Conservation (phyloP, 2,329 filamentous ascomycete genomes). For the Fusarium sp. region DNA sequence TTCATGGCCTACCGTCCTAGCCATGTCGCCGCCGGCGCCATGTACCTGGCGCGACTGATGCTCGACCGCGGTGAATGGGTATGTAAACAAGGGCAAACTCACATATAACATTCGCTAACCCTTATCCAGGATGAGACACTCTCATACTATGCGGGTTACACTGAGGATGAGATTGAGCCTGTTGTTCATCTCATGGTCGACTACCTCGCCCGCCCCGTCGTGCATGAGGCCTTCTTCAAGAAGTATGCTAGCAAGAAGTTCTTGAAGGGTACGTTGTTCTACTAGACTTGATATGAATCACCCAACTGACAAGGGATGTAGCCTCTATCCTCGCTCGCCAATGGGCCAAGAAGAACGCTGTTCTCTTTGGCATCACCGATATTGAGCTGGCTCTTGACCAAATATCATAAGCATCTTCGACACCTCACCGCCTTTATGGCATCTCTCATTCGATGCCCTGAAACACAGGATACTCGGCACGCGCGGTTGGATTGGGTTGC, state of each 20-base stretch:
- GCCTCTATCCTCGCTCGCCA: constrained; percentile 90
- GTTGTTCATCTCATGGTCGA: constrained; percentile 96
- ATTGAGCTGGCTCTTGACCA: constrained; percentile 61
- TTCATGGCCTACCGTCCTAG: constrained; percentile 92
- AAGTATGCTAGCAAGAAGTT: constrained; percentile 99
- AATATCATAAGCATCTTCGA: constrained; percentile 45
- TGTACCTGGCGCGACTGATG: constrained; percentile 93
- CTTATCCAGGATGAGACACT: constrained; percentile 77
- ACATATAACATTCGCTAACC: constrained; percentile 43
- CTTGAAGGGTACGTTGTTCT: constrained; percentile 80
- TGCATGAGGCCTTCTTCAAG: constrained; percentile 98
- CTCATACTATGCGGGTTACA: constrained; percentile 91
- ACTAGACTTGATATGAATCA: not conserved
- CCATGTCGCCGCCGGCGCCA: constrained; percentile 88
- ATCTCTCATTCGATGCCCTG: constrained; percentile 30
- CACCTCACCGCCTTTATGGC: constrained; percentile 20
- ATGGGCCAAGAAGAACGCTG: constrained; percentile 87
- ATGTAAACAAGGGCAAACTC: constrained; percentile 51
- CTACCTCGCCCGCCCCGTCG: constrained; percentile 88
- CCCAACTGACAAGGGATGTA: constrained; percentile 50
- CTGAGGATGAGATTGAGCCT: constrained; percentile 89
- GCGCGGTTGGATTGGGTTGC: constrained; percentile 46
- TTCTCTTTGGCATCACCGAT: constrained; percentile 63
- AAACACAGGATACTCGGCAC: constrained; percentile 44
- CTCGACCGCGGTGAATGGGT: constrained; percentile 93